phyloP scores from a whole-genome alignment of 352 stramenopile genomes.

The Blastocystis sp. region DNA sequence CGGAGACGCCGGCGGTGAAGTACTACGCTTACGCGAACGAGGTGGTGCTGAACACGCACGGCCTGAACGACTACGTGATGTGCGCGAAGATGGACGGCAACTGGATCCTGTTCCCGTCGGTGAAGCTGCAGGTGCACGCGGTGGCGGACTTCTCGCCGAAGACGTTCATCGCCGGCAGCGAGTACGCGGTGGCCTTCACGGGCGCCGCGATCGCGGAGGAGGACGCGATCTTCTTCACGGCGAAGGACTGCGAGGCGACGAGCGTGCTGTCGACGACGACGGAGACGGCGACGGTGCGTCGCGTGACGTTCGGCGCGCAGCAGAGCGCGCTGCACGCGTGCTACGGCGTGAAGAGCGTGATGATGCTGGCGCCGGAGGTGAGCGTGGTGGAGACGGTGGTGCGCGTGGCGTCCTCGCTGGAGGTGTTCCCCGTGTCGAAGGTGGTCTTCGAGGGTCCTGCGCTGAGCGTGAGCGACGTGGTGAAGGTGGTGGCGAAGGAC shows the following conservation, averaged over 20 bases:
- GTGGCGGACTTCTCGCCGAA: slow-evolving; percentile 23
- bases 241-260: slow-evolving; percentile 27
- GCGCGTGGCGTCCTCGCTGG: slow-evolving; percentile 25
- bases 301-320: background rate
- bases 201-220: background rate
- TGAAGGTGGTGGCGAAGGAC: slow-evolving; percentile 37
- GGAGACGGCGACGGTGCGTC: background rate
- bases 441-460: slow-evolving; percentile 28
- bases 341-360: slow-evolving; percentile 29
- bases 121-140: slow-evolving; percentile 3
- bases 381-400: slow-evolving; percentile 44
- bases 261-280: background rate
- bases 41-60: background rate
- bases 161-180: slow-evolving; percentile 45
- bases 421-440: slow-evolving; percentile 48
- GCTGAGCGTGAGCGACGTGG: slow-evolving; percentile 5
- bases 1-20: background rate
- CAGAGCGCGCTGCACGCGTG: slow-evolving; percentile 17
- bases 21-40: slow-evolving; percentile 60
- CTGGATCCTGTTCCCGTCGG: slow-evolving; percentile 40
- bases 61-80: slow-evolving; percentile 35
- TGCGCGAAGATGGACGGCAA: slow-evolving; percentile 26
- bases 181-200: slow-evolving; percentile 42
- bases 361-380: background rate
- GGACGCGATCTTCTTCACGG: slow-evolving; percentile 39